A percentile compares a stretch with the other conserved stretches of the same genome.
Evolutionary conservation across 2,329 filamentous ascomycete species (phyloP).

Genomic region (Ustilaginoidea virens): DNA sequence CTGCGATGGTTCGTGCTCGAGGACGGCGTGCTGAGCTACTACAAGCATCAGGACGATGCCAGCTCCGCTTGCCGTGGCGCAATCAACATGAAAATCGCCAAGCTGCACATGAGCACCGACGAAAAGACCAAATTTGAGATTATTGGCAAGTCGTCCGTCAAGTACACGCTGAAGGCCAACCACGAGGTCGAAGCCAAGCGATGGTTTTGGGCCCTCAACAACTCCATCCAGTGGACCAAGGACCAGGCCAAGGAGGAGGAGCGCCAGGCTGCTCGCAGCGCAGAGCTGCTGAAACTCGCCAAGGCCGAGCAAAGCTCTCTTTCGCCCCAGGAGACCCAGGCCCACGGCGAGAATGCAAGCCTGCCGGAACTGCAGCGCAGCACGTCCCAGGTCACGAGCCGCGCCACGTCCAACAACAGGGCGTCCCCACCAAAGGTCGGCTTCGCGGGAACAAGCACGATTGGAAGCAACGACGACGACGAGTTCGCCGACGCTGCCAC

Average conservation of each 20-base stretch:
- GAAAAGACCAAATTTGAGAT: constrained; percentile 98
- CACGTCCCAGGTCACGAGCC: constrained; percentile 27
- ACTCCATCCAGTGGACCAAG: constrained; percentile 96
- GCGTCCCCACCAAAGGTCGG: constrained; percentile 18
- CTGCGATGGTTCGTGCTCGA: constrained; percentile 95
- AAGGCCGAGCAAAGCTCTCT: constrained; percentile 55
- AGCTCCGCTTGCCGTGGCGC: constrained; percentile 92
- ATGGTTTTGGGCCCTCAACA: constrained; percentile 98
- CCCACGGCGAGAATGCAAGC: constrained; percentile 37
- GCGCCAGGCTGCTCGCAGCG: constrained; percentile 55
- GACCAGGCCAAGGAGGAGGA: constrained; percentile 91
- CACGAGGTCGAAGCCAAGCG: constrained; percentile 96
- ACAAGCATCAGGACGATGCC: constrained; percentile 92
- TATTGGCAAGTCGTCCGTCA: constrained; percentile 93
- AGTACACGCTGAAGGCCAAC: constrained; percentile 94
- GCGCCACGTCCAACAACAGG: constrained; percentile 13
- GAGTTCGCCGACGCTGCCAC: constrained; percentile 32
- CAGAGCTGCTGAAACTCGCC: constrained; percentile 61
- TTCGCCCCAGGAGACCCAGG: constrained; percentile 28
- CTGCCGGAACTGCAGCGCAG: constrained; percentile 27
- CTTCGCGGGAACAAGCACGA: constrained; percentile 25
- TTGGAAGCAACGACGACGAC: constrained; percentile 36
- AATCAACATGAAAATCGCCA: constrained; percentile 97
- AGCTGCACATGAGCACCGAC: constrained; percentile 86
- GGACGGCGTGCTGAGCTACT: constrained; percentile 94